These are phyloP conservation scores for Flueggea neowawraea DNA, from an alignment of 441 rosid species.

Conservation along the genomic window DNA sequence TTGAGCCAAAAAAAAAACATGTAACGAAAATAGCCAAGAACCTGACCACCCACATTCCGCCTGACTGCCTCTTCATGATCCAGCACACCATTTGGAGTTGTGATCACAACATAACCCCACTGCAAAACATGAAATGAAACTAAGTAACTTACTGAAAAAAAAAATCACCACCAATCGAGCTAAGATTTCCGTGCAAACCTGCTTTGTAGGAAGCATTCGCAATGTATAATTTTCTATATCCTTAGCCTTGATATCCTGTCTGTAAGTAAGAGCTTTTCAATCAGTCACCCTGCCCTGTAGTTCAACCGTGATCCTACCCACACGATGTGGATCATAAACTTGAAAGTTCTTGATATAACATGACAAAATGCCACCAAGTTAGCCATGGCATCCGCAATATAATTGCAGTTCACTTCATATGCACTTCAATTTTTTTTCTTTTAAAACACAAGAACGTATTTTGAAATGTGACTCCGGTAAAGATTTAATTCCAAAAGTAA, in stretches of 20 bases:
- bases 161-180: too few species aligned
- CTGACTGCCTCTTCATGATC: constrained; percentile 92
- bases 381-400: background rate
- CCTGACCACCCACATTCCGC: constrained; percentile 85
- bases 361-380: constrained; percentile 16
- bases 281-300: constrained; percentile 87
- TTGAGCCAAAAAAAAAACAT: background rate
- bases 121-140: constrained; percentile 17
- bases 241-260: constrained; percentile 90
- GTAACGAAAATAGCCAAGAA: constrained; percentile 89
- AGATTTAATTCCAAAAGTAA: too few species aligned
- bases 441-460: too few species aligned
- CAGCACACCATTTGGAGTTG: constrained; percentile 91
- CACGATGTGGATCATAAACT: constrained; percentile 78
- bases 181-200: constrained; percentile 34
- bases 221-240: constrained; percentile 60
- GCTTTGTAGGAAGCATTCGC: constrained; percentile 84
- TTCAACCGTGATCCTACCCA: constrained; percentile 84
- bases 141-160: background rate
- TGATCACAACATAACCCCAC: constrained; percentile 96
- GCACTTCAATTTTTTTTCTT: too few species aligned
- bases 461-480: too few species aligned
- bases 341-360: constrained; percentile 77
- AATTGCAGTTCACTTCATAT: too few species aligned
- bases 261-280: constrained; percentile 74